Evolutionary conservation across 192 early-diverging fungal genomes (phyloP).

Genomic region (Jimgerdemannia flammicorona): DNA sequence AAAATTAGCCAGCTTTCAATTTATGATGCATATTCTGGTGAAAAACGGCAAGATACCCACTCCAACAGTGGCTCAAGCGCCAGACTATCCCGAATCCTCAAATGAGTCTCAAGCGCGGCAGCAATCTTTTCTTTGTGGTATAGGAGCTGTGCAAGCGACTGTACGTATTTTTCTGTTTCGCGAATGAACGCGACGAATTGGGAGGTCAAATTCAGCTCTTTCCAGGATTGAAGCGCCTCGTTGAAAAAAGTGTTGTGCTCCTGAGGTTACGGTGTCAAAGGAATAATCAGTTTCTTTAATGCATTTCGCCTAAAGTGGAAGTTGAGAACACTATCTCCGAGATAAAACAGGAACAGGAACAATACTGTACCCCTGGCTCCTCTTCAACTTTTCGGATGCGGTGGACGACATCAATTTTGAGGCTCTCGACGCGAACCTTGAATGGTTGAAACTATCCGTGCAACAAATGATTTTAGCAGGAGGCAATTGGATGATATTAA

Average conservation of each 20-base stretch:
- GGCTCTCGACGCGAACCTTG: slow-evolving; percentile 60
- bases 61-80: slow-evolving; percentile 83
- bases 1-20: slow-evolving; percentile 1
- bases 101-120: slow-evolving; percentile 55
- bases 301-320: background rate
- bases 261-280: too few relatives aligned
- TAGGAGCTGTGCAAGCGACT: slow-evolving; percentile 83
- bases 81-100: slow-evolving; percentile 57
- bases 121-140: slow-evolving; percentile 86
- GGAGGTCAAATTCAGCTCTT: slow-evolving; percentile 86
- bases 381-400: slow-evolving; percentile 56
- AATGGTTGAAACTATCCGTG: slow-evolving; percentile 72
- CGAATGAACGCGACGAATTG: slow-evolving; percentile 71
- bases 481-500: background rate
- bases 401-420: slow-evolving; percentile 82
- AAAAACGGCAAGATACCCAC: slow-evolving; percentile 39
- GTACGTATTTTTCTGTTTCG: slow-evolving; percentile 58
- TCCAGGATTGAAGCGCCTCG: slow-evolving; percentile 77
- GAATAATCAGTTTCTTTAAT: background rate
- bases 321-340: background rate
- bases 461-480: slow-evolving; percentile 14
- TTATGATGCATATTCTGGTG: slow-evolving; percentile 5
- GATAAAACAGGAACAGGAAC: background rate
- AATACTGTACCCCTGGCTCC: slow-evolving; percentile 33
- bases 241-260: slow-evolving; percentile 78